These are phyloP conservation scores for Rosa rugosa DNA, from an alignment of 306 rosid species.

Conservation along the genomic window DNA sequence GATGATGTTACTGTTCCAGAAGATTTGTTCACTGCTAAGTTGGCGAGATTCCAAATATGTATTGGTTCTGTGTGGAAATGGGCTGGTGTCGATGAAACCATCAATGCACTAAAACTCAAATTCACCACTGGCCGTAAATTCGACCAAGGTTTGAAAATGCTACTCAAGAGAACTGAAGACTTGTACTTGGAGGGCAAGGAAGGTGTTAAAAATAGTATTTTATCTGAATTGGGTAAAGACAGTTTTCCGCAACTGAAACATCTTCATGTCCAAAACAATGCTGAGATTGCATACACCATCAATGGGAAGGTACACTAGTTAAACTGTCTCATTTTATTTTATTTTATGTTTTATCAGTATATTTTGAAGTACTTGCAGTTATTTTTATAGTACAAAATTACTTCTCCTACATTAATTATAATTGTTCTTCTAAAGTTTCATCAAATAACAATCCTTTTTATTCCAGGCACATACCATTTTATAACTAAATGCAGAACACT, in stretches of 20 bases:
- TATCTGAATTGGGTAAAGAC: conserved; percentile 24
- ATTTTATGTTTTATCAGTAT: too few relatives aligned
- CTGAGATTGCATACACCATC: conserved; percentile 25
- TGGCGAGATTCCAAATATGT: conserved; percentile 15
- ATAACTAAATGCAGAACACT: too few relatives aligned
- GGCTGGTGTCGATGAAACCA: conserved; percentile 28
- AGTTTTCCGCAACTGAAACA: conserved; percentile 43
- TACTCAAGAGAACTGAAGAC: conserved; percentile 36
- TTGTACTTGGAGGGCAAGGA: conserved; percentile 40
- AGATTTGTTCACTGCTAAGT: neutral
- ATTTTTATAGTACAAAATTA: too few relatives aligned
- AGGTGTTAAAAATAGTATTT: conserved; percentile 16
- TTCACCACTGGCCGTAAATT: conserved; percentile 24
- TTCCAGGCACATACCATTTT: too few relatives aligned
- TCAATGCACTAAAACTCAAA: neutral
- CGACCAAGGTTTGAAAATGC: conserved; percentile 21
- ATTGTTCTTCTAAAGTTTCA: too few relatives aligned
- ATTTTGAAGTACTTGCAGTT: too few relatives aligned
- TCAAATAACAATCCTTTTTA: too few relatives aligned
- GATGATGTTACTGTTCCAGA: too few relatives aligned
- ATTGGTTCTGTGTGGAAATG: conserved; percentile 26
- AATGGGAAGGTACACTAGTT: neutral
- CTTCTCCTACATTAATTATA: too few relatives aligned
- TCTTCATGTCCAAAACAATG: conserved; percentile 28
- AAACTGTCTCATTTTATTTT: too few relatives aligned